Percentiles rank a stretch among this genome's conserved stretches.
phyloP scores from a whole-genome alignment of 129 eudicot genomes.

The Cynara cardunculus region DNA sequence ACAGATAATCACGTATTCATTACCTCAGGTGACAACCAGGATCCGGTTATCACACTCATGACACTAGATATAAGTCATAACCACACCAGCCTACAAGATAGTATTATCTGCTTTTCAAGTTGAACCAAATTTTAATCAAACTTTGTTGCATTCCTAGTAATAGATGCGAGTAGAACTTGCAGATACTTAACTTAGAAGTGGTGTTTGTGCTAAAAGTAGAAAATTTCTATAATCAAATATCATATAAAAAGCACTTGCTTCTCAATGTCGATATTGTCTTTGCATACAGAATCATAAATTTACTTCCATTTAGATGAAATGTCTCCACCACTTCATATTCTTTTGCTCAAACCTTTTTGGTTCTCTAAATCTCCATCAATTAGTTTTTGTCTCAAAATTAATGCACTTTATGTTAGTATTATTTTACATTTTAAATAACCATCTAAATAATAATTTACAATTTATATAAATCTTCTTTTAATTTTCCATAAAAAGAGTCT shows the following conservation, averaged over 20 bases:
- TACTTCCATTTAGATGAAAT: constrained; percentile 28
- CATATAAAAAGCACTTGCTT: constrained; percentile 7
- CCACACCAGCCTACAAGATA: too few species aligned
- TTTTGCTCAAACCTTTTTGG: constrained; percentile 14
- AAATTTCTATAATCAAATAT: not conserved
- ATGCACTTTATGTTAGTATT: not conserved
- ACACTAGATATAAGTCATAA: too few species aligned
- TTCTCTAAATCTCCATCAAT: constrained; percentile 30
- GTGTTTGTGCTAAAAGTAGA: constrained; percentile 6
- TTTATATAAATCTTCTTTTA: too few species aligned
- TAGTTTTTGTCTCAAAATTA: constrained; percentile 17
- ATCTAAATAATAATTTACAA: not conserved
- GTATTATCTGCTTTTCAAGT: too few species aligned
- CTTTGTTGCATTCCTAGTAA: too few species aligned
- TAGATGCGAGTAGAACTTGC: not conserved
- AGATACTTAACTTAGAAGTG: not conserved
- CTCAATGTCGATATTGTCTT: constrained; percentile 11
- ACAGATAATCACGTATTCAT: too few species aligned
- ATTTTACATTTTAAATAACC: not conserved
- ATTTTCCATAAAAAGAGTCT: too few species aligned
- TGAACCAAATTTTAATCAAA: too few species aligned
- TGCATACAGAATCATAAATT: not conserved
- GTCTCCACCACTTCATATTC: constrained; percentile 44
- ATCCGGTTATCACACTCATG: too few species aligned
- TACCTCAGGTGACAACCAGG: too few species aligned